These are phyloP conservation scores for Arxiozyma telluris DNA, from an alignment of 1,139 yeast genomes.

Conservation along the genomic window DNA sequence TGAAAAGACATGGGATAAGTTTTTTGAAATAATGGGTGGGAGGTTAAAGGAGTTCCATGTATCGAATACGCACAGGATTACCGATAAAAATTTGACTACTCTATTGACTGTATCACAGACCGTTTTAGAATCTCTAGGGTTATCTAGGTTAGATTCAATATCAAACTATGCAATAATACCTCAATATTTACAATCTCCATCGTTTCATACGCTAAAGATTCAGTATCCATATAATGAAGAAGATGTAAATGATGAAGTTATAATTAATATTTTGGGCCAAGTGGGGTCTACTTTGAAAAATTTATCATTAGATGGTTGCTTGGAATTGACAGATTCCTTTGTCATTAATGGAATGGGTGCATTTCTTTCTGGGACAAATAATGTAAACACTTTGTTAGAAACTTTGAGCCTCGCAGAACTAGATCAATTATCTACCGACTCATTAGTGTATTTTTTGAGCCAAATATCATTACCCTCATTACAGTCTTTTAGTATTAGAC, in stretches of 20 bases:
- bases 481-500: constrained; percentile 49
- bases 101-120: constrained; percentile 57
- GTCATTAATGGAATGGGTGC: constrained; percentile 51
- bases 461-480: constrained; percentile 46
- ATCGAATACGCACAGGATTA: constrained; percentile 75
- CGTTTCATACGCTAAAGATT: constrained; percentile 51
- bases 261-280: constrained; percentile 53
- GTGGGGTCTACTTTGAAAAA: constrained; percentile 54
- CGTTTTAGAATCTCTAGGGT: constrained; percentile 40
- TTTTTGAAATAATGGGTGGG: constrained; percentile 45
- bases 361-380: constrained; percentile 27
- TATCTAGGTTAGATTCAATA: constrained; percentile 68
- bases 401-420: constrained; percentile 31
- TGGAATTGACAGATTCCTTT: constrained; percentile 57
- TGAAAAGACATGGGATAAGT: constrained; percentile 65
- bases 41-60: constrained; percentile 50
- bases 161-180: constrained; percentile 55
- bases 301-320: constrained; percentile 63
- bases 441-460: constrained; percentile 48
- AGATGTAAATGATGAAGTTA: constrained; percentile 59
- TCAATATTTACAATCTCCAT: constrained; percentile 41
- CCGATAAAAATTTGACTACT: constrained; percentile 53
- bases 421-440: constrained; percentile 59
- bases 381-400: constrained; percentile 10
- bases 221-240: constrained; percentile 60